These are phyloP conservation scores for Agarophyton chilense DNA, from an alignment of 23 red algal species.

Conservation along the genomic window DNA sequence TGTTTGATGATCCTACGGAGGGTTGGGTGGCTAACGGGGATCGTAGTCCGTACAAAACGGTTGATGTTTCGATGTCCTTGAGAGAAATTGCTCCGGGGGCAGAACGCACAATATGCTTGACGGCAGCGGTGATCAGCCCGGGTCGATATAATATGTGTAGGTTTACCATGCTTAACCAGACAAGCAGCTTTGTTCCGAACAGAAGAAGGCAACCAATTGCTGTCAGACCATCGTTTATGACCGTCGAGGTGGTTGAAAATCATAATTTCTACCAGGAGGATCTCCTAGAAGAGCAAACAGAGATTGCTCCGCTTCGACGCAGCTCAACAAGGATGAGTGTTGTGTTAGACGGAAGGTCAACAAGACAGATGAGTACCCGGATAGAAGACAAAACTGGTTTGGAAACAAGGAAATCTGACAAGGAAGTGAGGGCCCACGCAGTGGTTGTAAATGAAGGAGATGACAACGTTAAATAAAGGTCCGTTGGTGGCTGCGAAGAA, in stretches of 20 bases:
- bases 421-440: too few relatives aligned
- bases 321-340: constrained; percentile 1
- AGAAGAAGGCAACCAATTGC: not conserved
- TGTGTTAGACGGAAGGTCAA: too few relatives aligned
- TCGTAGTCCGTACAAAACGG: constrained; percentile 55
- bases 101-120: constrained; percentile 29
- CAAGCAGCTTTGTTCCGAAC: constrained; percentile 33
- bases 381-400: too few relatives aligned
- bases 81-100: constrained; percentile 47
- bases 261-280: constrained; percentile 22
- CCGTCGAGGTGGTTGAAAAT: not conserved
- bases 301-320: not conserved
- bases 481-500: not conserved
- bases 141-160: constrained; percentile 60
- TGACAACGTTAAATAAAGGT: not conserved
- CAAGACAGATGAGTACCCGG: too few relatives aligned
- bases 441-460: too few relatives aligned
- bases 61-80: constrained; percentile 50
- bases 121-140: constrained; percentile 41
- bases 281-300: not conserved
- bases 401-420: not conserved
- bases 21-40: constrained; percentile 55
- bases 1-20: constrained; percentile 38
- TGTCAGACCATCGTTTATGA: constrained; percentile 13
- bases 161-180: constrained; percentile 41